Evolutionary conservation across 805 yeast species (phyloP).

Genomic region (Metschnikowia cubensis): DNA sequence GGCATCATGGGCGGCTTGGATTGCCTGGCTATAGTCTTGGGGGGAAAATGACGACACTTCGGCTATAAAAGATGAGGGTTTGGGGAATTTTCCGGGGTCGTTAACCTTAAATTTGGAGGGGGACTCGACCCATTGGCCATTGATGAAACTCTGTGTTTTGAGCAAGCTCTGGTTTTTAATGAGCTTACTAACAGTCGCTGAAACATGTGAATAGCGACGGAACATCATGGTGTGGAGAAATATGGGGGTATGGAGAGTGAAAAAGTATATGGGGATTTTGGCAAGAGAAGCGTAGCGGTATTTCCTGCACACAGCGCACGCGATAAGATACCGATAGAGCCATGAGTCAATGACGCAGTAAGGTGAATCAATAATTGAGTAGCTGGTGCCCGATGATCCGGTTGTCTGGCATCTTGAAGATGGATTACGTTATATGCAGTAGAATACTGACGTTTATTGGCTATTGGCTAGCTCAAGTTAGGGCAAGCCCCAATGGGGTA

Average conservation of each 20-base stretch:
- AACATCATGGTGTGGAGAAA: background rate
- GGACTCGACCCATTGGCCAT: slow-evolving; percentile 68
- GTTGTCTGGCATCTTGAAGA: too few relatives aligned
- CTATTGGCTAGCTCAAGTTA: too few relatives aligned
- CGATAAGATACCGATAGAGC: background rate
- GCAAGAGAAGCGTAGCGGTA: background rate
- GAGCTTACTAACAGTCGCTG: slow-evolving; percentile 6
- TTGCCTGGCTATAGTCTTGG: slow-evolving; percentile 52
- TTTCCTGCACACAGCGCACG: background rate
- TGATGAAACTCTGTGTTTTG: slow-evolving; percentile 57
- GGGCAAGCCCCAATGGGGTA: too few relatives aligned
- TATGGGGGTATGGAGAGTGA: too few relatives aligned
- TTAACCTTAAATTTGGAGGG: slow-evolving; percentile 53
- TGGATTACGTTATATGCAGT: background rate
- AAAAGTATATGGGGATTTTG: background rate
- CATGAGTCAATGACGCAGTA: too few relatives aligned
- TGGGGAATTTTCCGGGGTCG: slow-evolving; percentile 64
- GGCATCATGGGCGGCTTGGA: slow-evolving; percentile 50
- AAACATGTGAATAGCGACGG: slow-evolving; percentile 2
- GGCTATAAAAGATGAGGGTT: slow-evolving; percentile 42
- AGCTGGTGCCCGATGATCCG: background rate
- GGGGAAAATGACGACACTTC: slow-evolving; percentile 52
- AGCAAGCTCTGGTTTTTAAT: slow-evolving; percentile 49
- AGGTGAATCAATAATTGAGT: too few relatives aligned
- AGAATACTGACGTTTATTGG: background rate